A percentile compares a stretch with the other conserved stretches of the same genome.
These are phyloP conservation scores for Saccharomycopsis sp. DNA, from an alignment of 805 yeast genomes.

Conservation along the genomic window DNA sequence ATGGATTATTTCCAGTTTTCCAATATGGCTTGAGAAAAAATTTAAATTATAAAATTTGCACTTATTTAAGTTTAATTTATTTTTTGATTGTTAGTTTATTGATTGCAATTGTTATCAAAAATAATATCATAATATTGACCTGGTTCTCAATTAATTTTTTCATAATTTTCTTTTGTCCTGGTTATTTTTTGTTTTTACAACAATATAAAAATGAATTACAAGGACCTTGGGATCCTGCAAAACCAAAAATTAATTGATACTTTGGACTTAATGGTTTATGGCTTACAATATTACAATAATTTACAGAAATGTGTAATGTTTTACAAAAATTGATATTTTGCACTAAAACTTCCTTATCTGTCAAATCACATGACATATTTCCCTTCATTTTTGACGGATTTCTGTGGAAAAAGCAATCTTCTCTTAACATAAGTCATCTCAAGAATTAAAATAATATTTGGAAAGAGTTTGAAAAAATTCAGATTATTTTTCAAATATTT, in stretches of 20 bases:
- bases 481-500: too few relatives aligned
- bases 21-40: slow-evolving; percentile 28
- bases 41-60: slow-evolving; percentile 22
- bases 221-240: slow-evolving; percentile 92
- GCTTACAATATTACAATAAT: too few relatives aligned
- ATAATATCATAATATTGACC: slow-evolving; percentile 27
- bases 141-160: slow-evolving; percentile 42
- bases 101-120: slow-evolving; percentile 27
- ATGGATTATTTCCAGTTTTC: slow-evolving; percentile 64
- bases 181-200: slow-evolving; percentile 60
- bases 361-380: too few relatives aligned
- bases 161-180: slow-evolving; percentile 52
- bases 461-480: too few relatives aligned
- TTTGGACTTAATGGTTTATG: too few relatives aligned
- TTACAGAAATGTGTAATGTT: too few relatives aligned
- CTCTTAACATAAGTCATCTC: too few relatives aligned
- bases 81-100: slow-evolving; percentile 21
- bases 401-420: too few relatives aligned
- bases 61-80: slow-evolving; percentile 19
- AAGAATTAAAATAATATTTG: too few relatives aligned
- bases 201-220: slow-evolving; percentile 75
- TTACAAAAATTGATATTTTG: too few relatives aligned
- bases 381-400: too few relatives aligned
- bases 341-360: too few relatives aligned
- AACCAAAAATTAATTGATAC: slow-evolving; percentile 42